Conservation (phyloP, 257 asterid species). For the Voacanga thouarsii region DNA sequence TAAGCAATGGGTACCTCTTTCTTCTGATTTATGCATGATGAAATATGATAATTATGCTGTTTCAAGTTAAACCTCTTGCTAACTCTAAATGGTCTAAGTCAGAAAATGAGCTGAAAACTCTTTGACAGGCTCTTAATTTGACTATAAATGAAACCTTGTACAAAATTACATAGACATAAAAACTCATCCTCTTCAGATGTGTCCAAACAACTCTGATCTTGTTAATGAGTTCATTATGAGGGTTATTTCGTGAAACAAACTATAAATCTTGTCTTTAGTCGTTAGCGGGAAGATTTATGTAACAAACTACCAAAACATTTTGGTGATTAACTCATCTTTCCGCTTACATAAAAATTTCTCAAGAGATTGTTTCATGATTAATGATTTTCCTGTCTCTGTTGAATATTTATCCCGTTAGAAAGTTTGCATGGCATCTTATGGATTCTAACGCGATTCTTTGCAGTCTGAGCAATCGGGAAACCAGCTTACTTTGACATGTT, state of each 20-base stretch:
- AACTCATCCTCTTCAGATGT: background rate
- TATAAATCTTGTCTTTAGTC: background rate
- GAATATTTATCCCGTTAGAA: background rate
- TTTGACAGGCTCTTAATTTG: background rate
- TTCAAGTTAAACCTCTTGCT: background rate
- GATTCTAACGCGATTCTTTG: constrained; percentile 16
- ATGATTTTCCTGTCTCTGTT: background rate
- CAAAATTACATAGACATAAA: background rate
- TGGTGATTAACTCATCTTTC: background rate
- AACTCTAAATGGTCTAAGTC: background rate
- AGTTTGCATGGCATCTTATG: background rate
- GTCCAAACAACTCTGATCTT: background rate
- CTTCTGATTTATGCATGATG: background rate
- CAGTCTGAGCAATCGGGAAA: constrained; percentile 71
- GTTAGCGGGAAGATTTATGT: background rate
- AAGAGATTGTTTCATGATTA: background rate
- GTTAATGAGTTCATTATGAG: background rate
- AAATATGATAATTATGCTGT: background rate
- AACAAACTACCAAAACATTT: no score
- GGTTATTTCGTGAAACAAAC: background rate
- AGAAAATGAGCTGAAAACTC: background rate
- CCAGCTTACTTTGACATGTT: constrained; percentile 65
- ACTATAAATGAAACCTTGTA: background rate
- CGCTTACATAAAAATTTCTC: background rate
- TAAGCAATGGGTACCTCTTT: constrained; percentile 18